Conservation (phyloP, 805 yeast genomes). For the Zygotorulaspora sp. region DNA sequence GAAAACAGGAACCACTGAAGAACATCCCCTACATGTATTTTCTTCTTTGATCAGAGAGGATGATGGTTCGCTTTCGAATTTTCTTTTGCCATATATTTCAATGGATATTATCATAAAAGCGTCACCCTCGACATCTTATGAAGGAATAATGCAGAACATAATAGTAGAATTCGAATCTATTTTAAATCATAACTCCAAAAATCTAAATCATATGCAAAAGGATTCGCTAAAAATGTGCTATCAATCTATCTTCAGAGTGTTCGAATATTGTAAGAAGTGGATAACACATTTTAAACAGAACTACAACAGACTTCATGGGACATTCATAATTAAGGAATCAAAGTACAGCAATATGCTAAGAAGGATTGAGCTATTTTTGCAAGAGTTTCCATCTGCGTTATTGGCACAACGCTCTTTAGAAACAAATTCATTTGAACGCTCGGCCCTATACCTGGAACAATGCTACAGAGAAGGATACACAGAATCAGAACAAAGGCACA, state of each 20-base stretch:
- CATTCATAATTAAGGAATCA: constrained; percentile 27
- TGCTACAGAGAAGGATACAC: constrained; percentile 44
- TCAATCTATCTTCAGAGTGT: constrained; percentile 67
- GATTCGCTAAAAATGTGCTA: constrained; percentile 63
- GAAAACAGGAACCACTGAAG: constrained; percentile 33
- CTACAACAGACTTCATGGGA: constrained; percentile 28
- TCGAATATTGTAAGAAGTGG: constrained; percentile 87
- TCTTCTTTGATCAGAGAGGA: constrained; percentile 63
- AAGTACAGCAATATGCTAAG: constrained; percentile 24
- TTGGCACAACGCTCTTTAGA: constrained; percentile 77
- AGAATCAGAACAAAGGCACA: constrained; percentile 11
- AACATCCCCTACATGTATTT: constrained; percentile 55
- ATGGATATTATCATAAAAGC: constrained; percentile 56
- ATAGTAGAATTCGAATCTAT: constrained; percentile 57
- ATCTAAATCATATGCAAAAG: constrained; percentile 47
- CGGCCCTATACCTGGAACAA: constrained; percentile 80
- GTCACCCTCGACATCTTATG: constrained; percentile 40
- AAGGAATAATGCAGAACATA: constrained; percentile 42
- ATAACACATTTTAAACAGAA: constrained; percentile 39
- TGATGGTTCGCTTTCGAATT: constrained; percentile 63
- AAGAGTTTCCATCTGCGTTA: constrained; percentile 56
- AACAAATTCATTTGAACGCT: constrained; percentile 81
- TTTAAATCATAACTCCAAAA: constrained; percentile 44
- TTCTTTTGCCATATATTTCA: constrained; percentile 71
- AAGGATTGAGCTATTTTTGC: constrained; percentile 47